Conservation (phyloP, 2,329 filamentous ascomycete genomes). For the Ciborinia camelliae region DNA sequence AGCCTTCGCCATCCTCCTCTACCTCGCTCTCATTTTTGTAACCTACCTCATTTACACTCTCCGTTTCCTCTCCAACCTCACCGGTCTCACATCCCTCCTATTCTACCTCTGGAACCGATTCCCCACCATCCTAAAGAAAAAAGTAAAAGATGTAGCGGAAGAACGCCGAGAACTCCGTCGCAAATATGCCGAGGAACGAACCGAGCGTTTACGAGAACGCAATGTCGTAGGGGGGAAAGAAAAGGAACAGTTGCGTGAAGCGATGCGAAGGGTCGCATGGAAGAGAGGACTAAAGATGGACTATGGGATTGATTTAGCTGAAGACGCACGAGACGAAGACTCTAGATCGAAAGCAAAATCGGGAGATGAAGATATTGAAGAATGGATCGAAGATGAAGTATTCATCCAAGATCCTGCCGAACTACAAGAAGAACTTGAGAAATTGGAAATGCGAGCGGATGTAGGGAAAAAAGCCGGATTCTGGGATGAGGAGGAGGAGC, state of each 20-base stretch:
- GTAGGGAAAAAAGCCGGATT: slow-evolving; percentile 7
- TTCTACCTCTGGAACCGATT: background rate
- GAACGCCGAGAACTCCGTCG: slow-evolving; percentile 3
- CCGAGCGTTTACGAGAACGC: background rate
- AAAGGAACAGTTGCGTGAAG: slow-evolving; percentile 11
- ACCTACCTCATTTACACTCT: background rate
- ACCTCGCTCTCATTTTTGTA: background rate
- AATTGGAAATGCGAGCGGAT: background rate
- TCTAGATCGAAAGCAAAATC: background rate
- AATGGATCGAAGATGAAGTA: slow-evolving; percentile 16
- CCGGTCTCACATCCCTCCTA: background rate
- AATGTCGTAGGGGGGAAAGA: background rate
- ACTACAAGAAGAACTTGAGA: background rate
- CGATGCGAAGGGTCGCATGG: slow-evolving; percentile 7
- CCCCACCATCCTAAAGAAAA: background rate
- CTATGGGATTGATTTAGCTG: slow-evolving; percentile 7
- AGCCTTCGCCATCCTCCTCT: background rate
- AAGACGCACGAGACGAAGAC: background rate
- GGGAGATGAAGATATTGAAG: background rate
- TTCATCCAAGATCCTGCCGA: background rate
- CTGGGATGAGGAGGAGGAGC: background rate
- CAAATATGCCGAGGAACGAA: slow-evolving; percentile 2
- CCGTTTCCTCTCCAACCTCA: background rate
- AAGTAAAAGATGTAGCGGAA: background rate
- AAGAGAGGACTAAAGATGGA: slow-evolving; percentile 17